Conservation (phyloP, 352 stramenopile genomes). For the Halophytophthora polymorphica region DNA sequence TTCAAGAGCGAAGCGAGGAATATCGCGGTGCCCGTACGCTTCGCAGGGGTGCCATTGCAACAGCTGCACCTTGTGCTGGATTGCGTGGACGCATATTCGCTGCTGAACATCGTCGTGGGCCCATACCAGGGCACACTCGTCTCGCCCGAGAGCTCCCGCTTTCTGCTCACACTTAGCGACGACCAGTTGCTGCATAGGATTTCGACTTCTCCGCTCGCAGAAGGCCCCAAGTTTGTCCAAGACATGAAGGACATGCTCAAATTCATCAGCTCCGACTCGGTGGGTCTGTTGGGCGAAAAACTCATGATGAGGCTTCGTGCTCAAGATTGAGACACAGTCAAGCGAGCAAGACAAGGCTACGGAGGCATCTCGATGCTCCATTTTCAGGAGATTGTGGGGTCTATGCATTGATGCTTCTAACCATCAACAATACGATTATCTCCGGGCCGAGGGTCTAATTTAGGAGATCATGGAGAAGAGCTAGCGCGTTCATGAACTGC, state of each 20-base stretch:
- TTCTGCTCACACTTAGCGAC: conserved; percentile 18
- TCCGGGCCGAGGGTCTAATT: no score
- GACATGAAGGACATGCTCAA: conserved; percentile 28
- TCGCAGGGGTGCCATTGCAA: conserved; percentile 16
- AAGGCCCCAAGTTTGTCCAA: conserved; percentile 29
- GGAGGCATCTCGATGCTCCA: background rate
- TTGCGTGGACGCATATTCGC: conserved; percentile 18
- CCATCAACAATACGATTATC: no score
- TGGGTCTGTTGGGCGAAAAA: conserved; percentile 9
- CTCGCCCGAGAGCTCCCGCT: conserved; percentile 12
- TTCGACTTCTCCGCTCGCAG: conserved; percentile 25
- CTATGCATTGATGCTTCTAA: no score
- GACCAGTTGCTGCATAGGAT: conserved; percentile 19
- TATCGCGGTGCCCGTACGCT: conserved; percentile 14
- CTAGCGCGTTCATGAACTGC: background rate
- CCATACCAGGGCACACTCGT: conserved; percentile 19
- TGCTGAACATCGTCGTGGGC: conserved; percentile 11
- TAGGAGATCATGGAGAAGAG: background rate
- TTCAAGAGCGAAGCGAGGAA: conserved; percentile 20
- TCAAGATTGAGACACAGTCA: background rate
- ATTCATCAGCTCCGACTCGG: conserved; percentile 19
- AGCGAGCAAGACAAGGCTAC: background rate
- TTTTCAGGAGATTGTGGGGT: no score
- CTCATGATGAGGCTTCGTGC: conserved; percentile 13
- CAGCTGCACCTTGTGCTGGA: conserved; percentile 19